Evolutionary conservation across 2,329 filamentous ascomycete genomes (phyloP).

Genomic region (Xylariales sp.): DNA sequence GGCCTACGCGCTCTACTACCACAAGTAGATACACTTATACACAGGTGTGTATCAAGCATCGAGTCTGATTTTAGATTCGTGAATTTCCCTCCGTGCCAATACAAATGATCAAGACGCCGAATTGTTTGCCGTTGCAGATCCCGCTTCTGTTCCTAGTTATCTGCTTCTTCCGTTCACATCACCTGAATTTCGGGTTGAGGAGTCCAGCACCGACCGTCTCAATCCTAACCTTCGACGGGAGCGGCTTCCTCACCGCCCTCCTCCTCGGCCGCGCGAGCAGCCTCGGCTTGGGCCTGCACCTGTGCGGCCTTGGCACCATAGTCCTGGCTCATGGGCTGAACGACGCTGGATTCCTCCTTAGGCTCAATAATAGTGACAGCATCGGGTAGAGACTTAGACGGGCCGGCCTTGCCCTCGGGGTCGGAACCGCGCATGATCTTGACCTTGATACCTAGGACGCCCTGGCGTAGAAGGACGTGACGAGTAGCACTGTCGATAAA

Average conservation of each 20-base stretch:
- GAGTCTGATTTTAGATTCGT: constrained; percentile 36
- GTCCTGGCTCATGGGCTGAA: constrained; percentile 97
- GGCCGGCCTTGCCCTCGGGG: constrained; percentile 98
- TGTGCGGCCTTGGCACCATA: constrained; percentile 91
- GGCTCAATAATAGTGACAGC: constrained; percentile 99
- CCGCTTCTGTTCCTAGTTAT: constrained; percentile 33
- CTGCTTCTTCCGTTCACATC: constrained; percentile 30
- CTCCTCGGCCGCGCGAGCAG: constrained; percentile 65
- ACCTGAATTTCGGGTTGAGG: constrained; percentile 43
- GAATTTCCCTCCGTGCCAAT: constrained; percentile 42
- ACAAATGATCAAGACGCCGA: constrained; percentile 48
- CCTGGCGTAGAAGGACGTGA: constrained; percentile 99
- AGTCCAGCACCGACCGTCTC: constrained; percentile 54
- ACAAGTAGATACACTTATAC: constrained; percentile 31
- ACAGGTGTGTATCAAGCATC: constrained; percentile 40
- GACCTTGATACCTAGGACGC: constrained; percentile 99
- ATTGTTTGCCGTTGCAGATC: constrained; percentile 41
- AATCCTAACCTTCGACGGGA: constrained; percentile 59
- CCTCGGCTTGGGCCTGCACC: constrained; percentile 73
- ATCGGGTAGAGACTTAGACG: constrained; percentile 96
- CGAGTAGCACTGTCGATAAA: constrained; percentile 99
- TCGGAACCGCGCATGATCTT: constrained; percentile 99
- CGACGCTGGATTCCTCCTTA: constrained; percentile 97
- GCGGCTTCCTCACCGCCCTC: constrained; percentile 65
- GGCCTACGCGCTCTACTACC: constrained; percentile 35